Percentiles rank a stretch among this genome's conserved stretches.
phyloP scores from a whole-genome alignment of 495 filamentous ascomycete genomes.

The Xylaria nigripes region DNA sequence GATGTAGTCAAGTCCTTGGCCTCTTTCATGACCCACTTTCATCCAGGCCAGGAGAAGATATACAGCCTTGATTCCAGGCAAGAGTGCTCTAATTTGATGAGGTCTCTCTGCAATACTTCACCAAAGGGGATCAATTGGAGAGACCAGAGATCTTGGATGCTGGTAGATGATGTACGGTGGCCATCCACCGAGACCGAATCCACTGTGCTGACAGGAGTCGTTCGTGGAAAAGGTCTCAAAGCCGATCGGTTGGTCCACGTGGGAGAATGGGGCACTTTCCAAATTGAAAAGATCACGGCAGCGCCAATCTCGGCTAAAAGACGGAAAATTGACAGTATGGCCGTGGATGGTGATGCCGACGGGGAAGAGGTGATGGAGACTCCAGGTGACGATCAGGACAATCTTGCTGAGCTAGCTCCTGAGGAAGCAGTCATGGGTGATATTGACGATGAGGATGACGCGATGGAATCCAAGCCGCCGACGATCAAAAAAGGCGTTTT shows the following conservation, averaged over 20 bases:
- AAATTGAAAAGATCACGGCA: constrained; percentile 78
- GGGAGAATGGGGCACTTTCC: constrained; percentile 91
- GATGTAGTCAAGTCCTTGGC: constrained; percentile 73
- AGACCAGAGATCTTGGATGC: constrained; percentile 89
- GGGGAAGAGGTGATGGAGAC: constrained; percentile 51
- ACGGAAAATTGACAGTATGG: constrained; percentile 61
- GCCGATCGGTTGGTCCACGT: constrained; percentile 84
- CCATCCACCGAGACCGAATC: constrained; percentile 44
- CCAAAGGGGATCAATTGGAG: constrained; percentile 92
- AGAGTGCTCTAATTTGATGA: constrained; percentile 81
- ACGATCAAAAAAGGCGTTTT: constrained; percentile 65
- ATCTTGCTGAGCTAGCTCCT: constrained; percentile 66
- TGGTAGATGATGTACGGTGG: constrained; percentile 75
- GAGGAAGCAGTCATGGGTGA: constrained; percentile 77
- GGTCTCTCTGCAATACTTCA: constrained; percentile 78
- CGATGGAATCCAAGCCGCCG: constrained; percentile 37
- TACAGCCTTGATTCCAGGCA: constrained; percentile 76
- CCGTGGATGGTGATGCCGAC: constrained; percentile 49
- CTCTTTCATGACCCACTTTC: constrained; percentile 87
- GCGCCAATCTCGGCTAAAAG: constrained; percentile 50
- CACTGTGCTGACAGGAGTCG: constrained; percentile 73
- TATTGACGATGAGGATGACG: constrained; percentile 40
- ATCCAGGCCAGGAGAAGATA: constrained; percentile 80
- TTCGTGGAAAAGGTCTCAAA: constrained; percentile 80
- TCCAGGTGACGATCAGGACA: constrained; percentile 71